Percentiles rank a stretch among this genome's conserved stretches.
Evolutionary conservation across 441 rosid species (phyloP).

Genomic region (Mallotus japonicus): DNA sequence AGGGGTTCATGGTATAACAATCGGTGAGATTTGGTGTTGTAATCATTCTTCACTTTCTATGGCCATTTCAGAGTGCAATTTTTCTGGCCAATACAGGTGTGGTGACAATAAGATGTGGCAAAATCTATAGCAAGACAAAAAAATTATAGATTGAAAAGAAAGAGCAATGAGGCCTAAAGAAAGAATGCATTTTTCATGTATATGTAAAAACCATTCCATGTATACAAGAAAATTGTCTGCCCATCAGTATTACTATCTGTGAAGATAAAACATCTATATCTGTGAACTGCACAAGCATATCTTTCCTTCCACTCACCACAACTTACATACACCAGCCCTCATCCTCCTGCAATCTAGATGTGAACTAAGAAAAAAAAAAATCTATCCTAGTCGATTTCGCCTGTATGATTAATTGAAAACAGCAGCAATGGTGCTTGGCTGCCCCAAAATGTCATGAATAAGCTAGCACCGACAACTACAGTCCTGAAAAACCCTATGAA

Average conservation of each 20-base stretch:
- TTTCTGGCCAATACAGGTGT: neutral
- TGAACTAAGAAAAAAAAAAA: neutral
- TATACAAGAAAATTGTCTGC: constrained; percentile 21
- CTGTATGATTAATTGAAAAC: neutral
- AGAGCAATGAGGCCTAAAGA: neutral
- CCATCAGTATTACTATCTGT: constrained; percentile 12
- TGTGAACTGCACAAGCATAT: constrained; percentile 9
- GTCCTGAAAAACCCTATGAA: neutral
- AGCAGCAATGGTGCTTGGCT: constrained; percentile 9
- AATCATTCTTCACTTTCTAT: too few species aligned
- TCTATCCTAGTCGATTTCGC: neutral
- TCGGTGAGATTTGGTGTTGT: too few species aligned
- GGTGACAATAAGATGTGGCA: neutral
- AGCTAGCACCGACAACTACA: constrained; percentile 14
- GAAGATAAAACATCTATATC: constrained; percentile 22
- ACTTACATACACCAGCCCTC: constrained; percentile 20
- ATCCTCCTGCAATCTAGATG: constrained; percentile 6
- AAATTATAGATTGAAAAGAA: neutral
- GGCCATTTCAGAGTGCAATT: too few species aligned
- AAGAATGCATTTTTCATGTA: constrained; percentile 22
- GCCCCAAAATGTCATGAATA: constrained; percentile 10
- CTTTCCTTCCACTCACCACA: constrained; percentile 13
- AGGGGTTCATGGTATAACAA: too few species aligned
- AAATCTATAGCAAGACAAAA: neutral
- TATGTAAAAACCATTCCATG: constrained; percentile 20